phyloP scores from a whole-genome alignment of 352 stramenopile genomes.

The Phytophthora idaei region DNA sequence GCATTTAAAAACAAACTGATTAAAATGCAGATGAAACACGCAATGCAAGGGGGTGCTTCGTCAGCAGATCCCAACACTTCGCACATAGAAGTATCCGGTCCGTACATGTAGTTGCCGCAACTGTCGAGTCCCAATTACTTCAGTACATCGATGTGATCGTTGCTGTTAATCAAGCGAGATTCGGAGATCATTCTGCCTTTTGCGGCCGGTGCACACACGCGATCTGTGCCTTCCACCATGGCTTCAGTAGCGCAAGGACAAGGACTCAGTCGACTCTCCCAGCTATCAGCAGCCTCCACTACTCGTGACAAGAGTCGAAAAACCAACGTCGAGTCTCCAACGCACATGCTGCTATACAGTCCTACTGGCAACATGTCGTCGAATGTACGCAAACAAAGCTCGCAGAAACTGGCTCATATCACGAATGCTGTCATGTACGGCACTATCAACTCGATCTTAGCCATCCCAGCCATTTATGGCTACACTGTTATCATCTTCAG shows the following conservation, averaged over 20 bases:
- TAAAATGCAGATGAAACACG: too few species aligned
- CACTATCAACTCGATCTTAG: constrained; percentile 93
- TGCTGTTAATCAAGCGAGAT: neutral
- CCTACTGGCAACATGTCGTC: constrained; percentile 13
- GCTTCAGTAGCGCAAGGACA: constrained; percentile 3
- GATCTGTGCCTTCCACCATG: constrained; percentile 5
- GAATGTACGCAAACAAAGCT: neutral
- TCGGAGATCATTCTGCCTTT: constrained; percentile 22
- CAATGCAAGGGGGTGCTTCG: too few species aligned
- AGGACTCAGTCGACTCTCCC: constrained; percentile 16
- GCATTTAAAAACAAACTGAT: too few species aligned
- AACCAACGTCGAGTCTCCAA: constrained; percentile 24
- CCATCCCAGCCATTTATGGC: constrained; percentile 94
- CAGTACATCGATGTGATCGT: neutral
- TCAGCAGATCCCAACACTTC: too few species aligned
- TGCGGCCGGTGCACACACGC: neutral
- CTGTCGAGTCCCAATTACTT: neutral
- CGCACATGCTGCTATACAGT: constrained; percentile 33
- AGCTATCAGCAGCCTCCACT: constrained; percentile 22
- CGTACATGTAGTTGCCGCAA: too few species aligned
- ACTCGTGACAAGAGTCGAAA: constrained; percentile 20
- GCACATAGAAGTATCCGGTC: too few species aligned
- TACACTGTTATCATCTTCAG: constrained; percentile 96
- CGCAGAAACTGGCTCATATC: constrained; percentile 36
- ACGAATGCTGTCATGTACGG: constrained; percentile 84